phyloP scores from a whole-genome alignment of 805 yeast genomes.

The Millerago galiae region DNA sequence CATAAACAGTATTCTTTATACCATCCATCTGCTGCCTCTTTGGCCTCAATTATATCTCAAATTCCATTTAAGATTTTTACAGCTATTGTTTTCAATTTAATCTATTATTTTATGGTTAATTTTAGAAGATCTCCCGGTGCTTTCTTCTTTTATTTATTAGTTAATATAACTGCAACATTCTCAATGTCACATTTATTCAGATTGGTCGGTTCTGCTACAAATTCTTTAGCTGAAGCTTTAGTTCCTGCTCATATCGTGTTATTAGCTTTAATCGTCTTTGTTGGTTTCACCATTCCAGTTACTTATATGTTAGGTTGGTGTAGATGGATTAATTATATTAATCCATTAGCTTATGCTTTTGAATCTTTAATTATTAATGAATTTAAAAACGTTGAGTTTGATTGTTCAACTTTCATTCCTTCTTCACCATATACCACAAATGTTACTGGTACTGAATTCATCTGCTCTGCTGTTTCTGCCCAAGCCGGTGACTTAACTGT shows the following conservation, averaged over 20 bases:
- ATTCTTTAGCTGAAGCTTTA: conserved; percentile 47
- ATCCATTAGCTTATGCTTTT: conserved; percentile 53
- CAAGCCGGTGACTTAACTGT: conserved; percentile 43
- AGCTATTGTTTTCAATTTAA: conserved; percentile 40
- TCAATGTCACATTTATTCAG: conserved; percentile 56
- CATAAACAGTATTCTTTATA: conserved; percentile 53
- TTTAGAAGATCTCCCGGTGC: conserved; percentile 46
- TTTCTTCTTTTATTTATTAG: conserved; percentile 47
- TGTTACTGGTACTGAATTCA: conserved; percentile 22
- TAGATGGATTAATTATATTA: conserved; percentile 55
- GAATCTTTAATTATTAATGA: conserved; percentile 56
- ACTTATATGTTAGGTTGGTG: conserved; percentile 57
- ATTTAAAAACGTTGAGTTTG: conserved; percentile 39
- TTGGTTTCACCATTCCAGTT: conserved; percentile 55
- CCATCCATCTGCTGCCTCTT: conserved; percentile 58
- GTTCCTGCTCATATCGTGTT: conserved; percentile 50
- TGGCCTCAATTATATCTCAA: conserved; percentile 56
- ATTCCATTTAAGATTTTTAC: conserved; percentile 43
- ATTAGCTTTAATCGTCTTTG: conserved; percentile 41
- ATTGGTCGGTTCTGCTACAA: conserved; percentile 43
- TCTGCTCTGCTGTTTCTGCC: conserved; percentile 56
- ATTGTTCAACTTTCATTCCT: conserved; percentile 45
- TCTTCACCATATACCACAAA: conserved; percentile 14
- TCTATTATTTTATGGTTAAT: conserved; percentile 48
- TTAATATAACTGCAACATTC: conserved; percentile 37